Percentiles rank a stretch among this genome's conserved stretches.
phyloP scores from a whole-genome alignment of 306 rosid species.

The Citrullus colocynthis region DNA sequence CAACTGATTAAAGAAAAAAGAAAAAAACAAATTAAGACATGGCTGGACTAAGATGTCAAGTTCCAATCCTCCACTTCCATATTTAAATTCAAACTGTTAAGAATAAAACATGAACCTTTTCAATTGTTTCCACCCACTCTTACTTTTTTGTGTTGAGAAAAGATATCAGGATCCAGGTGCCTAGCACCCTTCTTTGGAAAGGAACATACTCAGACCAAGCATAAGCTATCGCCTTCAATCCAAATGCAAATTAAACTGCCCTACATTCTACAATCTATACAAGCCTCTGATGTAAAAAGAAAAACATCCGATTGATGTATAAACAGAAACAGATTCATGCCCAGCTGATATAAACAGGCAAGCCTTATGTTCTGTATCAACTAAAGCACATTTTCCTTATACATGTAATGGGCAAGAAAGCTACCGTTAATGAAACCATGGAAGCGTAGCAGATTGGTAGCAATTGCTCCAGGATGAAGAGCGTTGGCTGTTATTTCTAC shows the following conservation, averaged over 20 bases:
- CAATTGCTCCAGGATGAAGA: constrained; percentile 71
- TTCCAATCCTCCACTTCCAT: no score
- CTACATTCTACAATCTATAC: background rate
- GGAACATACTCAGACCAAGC: background rate
- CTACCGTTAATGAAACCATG: constrained; percentile 37
- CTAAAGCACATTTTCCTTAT: background rate
- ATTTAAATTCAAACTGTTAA: no score
- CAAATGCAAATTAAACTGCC: background rate
- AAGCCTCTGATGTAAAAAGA: background rate
- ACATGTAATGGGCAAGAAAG: background rate
- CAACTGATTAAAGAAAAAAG: background rate
- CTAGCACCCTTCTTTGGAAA: background rate
- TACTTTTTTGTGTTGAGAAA: background rate
- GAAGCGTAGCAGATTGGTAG: constrained; percentile 49
- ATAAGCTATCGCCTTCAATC: background rate
- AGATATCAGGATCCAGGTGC: background rate
- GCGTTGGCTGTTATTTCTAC: constrained; percentile 53
- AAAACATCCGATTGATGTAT: no score
- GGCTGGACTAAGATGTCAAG: no score
- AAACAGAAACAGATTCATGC: background rate
- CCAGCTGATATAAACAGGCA: background rate
- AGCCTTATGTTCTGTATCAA: background rate
- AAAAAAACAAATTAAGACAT: background rate
- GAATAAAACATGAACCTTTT: background rate
- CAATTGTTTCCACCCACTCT: background rate